Evolutionary conservation across 192 early-diverging fungal species (phyloP).

Genomic region (Coemansia sp.): DNA sequence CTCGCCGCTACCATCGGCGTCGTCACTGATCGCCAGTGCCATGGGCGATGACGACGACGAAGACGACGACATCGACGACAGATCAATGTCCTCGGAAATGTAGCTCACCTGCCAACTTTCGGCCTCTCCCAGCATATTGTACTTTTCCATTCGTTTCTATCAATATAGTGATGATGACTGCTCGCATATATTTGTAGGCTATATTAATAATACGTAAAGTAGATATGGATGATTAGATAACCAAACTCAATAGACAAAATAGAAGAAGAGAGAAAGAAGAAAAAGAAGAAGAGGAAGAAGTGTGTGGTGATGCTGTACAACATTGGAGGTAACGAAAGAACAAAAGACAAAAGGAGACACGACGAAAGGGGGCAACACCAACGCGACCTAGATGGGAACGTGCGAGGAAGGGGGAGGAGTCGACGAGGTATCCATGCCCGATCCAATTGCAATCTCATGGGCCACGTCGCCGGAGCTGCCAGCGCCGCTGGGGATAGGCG

Average conservation of each 20-base stretch:
- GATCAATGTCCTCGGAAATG: background rate
- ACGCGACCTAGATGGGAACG: conserved; percentile 5
- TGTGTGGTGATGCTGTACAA: conserved; percentile 33
- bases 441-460: conserved; percentile 4
- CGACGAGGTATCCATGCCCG: conserved; percentile 19
- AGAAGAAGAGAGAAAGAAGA: conserved; percentile 1
- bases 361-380: too few species aligned
- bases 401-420: conserved; percentile 21
- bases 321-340: conserved; percentile 8
- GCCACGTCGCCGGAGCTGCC: conserved; percentile 1
- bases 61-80: too few species aligned
- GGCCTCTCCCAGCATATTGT: background rate
- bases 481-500: conserved; percentile 26
- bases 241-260: too few species aligned
- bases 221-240: too few species aligned
- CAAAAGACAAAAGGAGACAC: background rate
- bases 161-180: background rate
- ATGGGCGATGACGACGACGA: background rate
- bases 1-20: background rate
- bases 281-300: background rate
- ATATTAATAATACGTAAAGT: too few species aligned
- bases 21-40: background rate
- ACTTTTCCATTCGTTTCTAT: background rate
- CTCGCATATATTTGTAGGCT: too few species aligned
- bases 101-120: background rate